phyloP scores from a whole-genome alignment of 805 yeast genomes.

The Wickerhamomyces bisporus region DNA sequence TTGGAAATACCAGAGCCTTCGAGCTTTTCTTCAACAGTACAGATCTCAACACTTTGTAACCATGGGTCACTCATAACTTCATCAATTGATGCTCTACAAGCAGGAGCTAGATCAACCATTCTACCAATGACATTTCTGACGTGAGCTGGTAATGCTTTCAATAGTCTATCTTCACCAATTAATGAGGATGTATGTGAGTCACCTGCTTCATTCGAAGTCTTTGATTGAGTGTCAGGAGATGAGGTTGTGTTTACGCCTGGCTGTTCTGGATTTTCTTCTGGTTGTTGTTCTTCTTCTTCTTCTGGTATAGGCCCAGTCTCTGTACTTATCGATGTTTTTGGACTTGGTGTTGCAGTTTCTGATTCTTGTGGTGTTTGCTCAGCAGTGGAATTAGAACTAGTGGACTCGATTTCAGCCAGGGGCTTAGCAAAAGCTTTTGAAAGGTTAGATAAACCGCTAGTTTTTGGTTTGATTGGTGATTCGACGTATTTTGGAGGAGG shows the following conservation, averaged over 20 bases:
- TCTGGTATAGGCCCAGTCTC: too few species aligned
- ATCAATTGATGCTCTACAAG: conserved; percentile 76
- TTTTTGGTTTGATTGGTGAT: conserved; percentile 17
- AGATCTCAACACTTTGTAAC: conserved; percentile 61
- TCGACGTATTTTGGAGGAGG: conserved; percentile 42
- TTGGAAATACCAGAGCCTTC: conserved; percentile 32
- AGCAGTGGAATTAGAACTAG: conserved; percentile 1
- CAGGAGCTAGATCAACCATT: conserved; percentile 84
- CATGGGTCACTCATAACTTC: conserved; percentile 72
- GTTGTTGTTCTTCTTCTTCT: neutral
- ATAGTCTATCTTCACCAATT: conserved; percentile 66
- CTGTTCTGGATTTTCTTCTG: neutral
- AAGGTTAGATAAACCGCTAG: conserved; percentile 21
- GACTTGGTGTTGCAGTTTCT: conserved; percentile 9
- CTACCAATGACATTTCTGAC: conserved; percentile 61
- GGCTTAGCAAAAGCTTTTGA: conserved; percentile 24
- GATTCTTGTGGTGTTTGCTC: conserved; percentile 9
- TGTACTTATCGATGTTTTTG: too few species aligned
- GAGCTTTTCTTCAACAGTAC: conserved; percentile 48
- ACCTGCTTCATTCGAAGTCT: conserved; percentile 20
- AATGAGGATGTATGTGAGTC: conserved; percentile 57
- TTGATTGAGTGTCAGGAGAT: conserved; percentile 11
- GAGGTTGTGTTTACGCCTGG: conserved; percentile 9
- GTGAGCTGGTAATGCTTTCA: conserved; percentile 67
- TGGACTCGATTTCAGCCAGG: conserved; percentile 14